Base-by-base conservation (phyloP, 805 yeast genomes). In the Brettanomyces sp. region DNA sequence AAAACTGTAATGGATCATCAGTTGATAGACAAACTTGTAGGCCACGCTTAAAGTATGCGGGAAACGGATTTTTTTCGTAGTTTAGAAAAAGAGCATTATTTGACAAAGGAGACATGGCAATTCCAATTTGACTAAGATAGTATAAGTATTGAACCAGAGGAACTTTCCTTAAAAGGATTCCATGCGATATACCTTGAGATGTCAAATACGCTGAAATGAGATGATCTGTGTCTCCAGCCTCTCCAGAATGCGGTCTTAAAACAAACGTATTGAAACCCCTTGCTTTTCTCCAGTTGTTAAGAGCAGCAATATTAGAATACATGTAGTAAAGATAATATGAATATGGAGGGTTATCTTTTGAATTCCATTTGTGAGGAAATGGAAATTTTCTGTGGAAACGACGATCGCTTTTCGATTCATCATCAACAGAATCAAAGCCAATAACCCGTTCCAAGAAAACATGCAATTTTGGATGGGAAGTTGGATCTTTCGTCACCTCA, bases 201-300 rank as follows among this genome's bases (percentile, higher is more conserved):
- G 93, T 79, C 57, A 93, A 66, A 57, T 85, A 93, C 1, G 99
- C 90, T 43, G 90, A 76, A 40, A 90, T 86, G 59, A 95, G 72
- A 69, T 93, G 99, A 59, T 93, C 98, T 1, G 98, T 97, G 60
- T 93, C 99, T 49, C 99, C 99, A n/a, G 99, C 99, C 66, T 93
- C 99, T 52, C 99, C 99, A 55, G 96, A 87, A 64, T 93, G 99
- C 3, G 99, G 99, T 57, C 99, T 77, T 56, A 93, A 69, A n/a
- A 88, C 95, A 65, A 93, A 82, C 0, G 97, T 90, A 62, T 85
- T 90, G 65, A 79, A 85, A 0, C 85, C 84, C 47, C 90, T 74
- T 47, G 69, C 73, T 33, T 72, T 67, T 66, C 99, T 78, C 79
- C 91, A 84, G 52, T 82, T 80, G 60, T 93, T 93, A 63, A 93